Percentiles rank a stretch among this genome's conserved stretches.
These are phyloP conservation scores for Harringtonia aguacate DNA, from an alignment of 2,329 filamentous ascomycete genomes.

Conservation along the genomic window DNA sequence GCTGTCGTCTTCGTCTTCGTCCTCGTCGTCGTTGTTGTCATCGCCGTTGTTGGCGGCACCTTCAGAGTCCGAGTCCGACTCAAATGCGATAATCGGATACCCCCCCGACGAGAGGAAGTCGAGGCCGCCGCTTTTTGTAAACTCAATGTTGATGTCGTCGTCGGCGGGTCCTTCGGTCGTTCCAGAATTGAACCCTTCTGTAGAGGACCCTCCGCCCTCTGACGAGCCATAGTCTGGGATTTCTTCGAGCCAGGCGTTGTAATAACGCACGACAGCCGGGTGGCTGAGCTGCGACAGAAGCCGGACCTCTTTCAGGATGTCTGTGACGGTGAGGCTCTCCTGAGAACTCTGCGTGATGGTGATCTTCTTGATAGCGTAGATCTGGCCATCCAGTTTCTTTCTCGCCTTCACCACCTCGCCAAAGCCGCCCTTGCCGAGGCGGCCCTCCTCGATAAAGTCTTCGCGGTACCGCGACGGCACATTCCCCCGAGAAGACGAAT, in stretches of 20 bases:
- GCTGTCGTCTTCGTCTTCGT: conserved; percentile 34
- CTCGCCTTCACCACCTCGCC: conserved; percentile 93
- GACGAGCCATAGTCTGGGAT: conserved; percentile 39
- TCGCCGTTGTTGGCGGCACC: conserved; percentile 25
- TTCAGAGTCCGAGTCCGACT: conserved; percentile 36
- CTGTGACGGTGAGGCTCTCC: conserved; percentile 70
- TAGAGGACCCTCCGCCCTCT: conserved; percentile 24
- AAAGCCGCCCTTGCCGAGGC: conserved; percentile 87
- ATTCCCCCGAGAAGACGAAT: conserved; percentile 45
- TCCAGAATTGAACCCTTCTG: conserved; percentile 12
- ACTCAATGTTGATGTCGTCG: conserved; percentile 38
- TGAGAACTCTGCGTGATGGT: conserved; percentile 75
- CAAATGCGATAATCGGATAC: conserved; percentile 68
- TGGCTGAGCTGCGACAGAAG: conserved; percentile 88
- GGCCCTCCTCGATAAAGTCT: conserved; percentile 84
- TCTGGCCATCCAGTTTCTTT: conserved; percentile 84
- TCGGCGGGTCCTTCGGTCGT: conserved; percentile 9
- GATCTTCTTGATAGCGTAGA: conserved; percentile 97
- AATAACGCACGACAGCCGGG: conserved; percentile 78
- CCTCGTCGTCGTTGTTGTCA: conserved; percentile 29
- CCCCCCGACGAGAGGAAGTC: conserved; percentile 90
- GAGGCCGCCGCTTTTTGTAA: conserved; percentile 64
- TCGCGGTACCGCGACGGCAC: conserved; percentile 67
- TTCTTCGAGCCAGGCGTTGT: conserved; percentile 89
- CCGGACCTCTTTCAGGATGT: conserved; percentile 77